These are phyloP conservation scores for Pyrenophora seminiperda DNA, from an alignment of 2,329 filamentous ascomycete species.

Conservation along the genomic window DNA sequence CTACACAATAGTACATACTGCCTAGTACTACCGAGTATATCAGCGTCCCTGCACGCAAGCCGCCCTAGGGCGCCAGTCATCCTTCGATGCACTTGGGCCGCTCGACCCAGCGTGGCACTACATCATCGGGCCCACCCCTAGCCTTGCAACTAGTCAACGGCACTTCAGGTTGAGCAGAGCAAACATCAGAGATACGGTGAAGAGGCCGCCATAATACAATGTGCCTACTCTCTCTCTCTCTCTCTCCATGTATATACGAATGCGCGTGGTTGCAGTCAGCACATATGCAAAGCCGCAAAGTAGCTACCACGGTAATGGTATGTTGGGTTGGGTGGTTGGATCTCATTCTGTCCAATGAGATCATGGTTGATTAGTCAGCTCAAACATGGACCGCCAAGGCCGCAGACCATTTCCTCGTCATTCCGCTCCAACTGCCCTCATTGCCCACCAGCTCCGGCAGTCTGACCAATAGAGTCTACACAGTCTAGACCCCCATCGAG, in stretches of 20 bases:
- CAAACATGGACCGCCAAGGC: too few species aligned
- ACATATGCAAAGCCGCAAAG: neutral
- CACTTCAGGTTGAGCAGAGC: constrained; percentile 2
- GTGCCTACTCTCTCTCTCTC: neutral
- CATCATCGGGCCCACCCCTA: constrained; percentile 22
- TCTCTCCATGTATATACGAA: neutral
- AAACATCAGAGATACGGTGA: neutral
- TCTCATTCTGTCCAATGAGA: constrained; percentile 2
- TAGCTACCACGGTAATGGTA: too few species aligned
- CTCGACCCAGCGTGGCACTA: constrained; percentile 13
- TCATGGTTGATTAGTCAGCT: constrained; percentile 9
- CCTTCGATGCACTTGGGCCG: constrained; percentile 7
- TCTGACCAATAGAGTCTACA: neutral
- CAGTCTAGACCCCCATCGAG: neutral
- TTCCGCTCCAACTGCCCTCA: constrained; percentile 1
- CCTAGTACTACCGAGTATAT: too few species aligned
- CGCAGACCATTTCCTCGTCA: constrained; percentile 5
- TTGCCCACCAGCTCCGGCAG: neutral
- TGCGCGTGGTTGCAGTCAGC: neutral
- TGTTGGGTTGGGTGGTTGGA: too few species aligned
- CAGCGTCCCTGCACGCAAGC: constrained; percentile 12
- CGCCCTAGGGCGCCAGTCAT: constrained; percentile 12
- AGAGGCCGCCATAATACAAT: too few species aligned
- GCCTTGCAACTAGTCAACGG: constrained; percentile 5
- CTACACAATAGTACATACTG: neutral